phyloP scores from a whole-genome alignment of 2,329 filamentous ascomycete genomes.

The Trichoderma simmonsii region DNA sequence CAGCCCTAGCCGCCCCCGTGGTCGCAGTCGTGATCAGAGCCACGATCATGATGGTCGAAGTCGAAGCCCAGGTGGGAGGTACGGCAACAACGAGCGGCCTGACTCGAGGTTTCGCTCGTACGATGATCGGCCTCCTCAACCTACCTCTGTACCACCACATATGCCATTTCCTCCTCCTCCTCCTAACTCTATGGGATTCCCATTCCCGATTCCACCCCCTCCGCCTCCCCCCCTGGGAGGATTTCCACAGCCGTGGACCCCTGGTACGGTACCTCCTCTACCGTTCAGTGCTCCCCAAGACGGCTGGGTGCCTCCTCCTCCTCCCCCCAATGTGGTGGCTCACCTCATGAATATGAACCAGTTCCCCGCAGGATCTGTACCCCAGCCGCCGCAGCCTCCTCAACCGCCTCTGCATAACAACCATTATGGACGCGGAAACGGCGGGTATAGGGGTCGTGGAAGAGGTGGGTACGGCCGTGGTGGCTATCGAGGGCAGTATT shows the following conservation, averaged over 20 bases:
- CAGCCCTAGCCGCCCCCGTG: conserved; percentile 14
- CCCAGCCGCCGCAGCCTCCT: conserved; percentile 17
- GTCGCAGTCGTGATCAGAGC: conserved; percentile 20
- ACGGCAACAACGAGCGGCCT: conserved; percentile 6
- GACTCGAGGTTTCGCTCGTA: conserved; percentile 9
- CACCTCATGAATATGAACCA: conserved; percentile 26
- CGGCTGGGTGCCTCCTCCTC: conserved; percentile 4
- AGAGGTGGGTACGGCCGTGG: conserved; percentile 34
- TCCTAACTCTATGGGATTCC: background rate
- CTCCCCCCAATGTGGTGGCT: conserved; percentile 20
- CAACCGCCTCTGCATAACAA: conserved; percentile 25
- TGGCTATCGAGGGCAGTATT: conserved; percentile 24
- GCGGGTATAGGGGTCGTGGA: conserved; percentile 29
- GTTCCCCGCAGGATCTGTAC: conserved; percentile 1
- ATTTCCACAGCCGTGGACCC: conserved; percentile 14
- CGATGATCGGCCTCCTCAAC: conserved; percentile 24
- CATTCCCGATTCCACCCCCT: conserved; percentile 1
- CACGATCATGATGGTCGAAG: background rate
- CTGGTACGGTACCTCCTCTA: conserved; percentile 36
- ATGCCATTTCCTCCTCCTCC: conserved; percentile 7
- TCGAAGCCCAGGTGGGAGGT: background rate
- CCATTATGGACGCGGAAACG: conserved; percentile 26
- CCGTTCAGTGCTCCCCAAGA: conserved; percentile 27
- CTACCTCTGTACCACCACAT: conserved; percentile 22
- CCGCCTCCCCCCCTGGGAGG: conserved; percentile 18